Evolutionary conservation across 352 stramenopile genomes (phyloP), one percentile per base, ranked within the genome.

Genomic region (Globisporangium alternatum): DNA sequence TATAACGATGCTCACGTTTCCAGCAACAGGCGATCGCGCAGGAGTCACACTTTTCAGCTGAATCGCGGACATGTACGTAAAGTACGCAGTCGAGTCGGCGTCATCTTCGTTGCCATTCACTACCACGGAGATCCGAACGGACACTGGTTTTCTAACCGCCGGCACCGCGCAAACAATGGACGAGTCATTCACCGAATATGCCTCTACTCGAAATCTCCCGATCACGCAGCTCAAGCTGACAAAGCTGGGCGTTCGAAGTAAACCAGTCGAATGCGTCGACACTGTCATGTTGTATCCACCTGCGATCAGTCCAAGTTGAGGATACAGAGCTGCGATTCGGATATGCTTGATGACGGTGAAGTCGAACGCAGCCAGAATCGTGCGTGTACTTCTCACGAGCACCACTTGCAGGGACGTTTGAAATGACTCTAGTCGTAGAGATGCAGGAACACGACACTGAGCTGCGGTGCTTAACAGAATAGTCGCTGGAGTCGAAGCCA

Each of bases 171-270:
- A 83, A 4, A 44, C 44, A 21, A 85, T 52, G 28, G 65, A 51
- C 12, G 70, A 71, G 9, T 63, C 31, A 44, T 69, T 77, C 28
- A 79, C 35, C 35, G 21, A 28, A 13, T 28, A 51, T 4, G 65
- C 67, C 25, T 63, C 30, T 7, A 81, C 61, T 45, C 66, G 49
- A 5, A 45, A 56, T 35, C 37, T 41, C 6, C 77, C 77, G 51
- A 86, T 62, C 8, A 61, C 65, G 25, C 77, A 86, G 53, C 70
- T 52, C 22, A 86, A 35, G 1, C n/a, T 31, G 19, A 12, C 33
- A 60, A 52, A 19, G 1, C 8, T 6, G 3, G 41, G n/a, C 10
- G 12, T 43, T 25, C 43, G 35, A 21, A 62, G 22, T 10, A 68
- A 3, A n/a, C 44, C 31, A 4, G 58, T 62, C 22, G 56, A 61